Base-by-base conservation (phyloP, 1,139 yeast species). In the Pichia inconspicua region DNA sequence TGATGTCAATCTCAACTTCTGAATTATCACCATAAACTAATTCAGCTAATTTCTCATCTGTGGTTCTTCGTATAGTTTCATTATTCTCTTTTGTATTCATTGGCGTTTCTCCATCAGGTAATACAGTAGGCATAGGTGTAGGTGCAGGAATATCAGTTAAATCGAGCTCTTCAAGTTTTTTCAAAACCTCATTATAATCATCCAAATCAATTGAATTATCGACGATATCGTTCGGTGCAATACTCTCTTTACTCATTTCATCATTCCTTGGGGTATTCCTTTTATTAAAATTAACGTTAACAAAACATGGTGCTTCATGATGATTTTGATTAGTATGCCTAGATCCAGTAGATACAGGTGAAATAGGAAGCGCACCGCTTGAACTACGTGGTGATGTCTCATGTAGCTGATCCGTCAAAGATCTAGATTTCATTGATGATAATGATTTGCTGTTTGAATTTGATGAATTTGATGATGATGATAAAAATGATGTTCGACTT, bases 41-140 rank as follows among this genome's bases (percentile, higher is more conserved):
- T 8, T 34, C 37, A 15, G 22, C 37, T 17, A 34, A 34, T 17
- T 34, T 34, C 25, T 34, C 40, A 17, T 37, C 40, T 9, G 17
- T 22, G 2, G 27, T 22, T 22, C 17, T 14, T 15, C 27, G 11
- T 14, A 5, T 22, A 10, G 17, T 15, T 15, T 35, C 38, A 15
- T 10, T 35, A 15, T 15, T 9, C 19, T 10, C 17, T 9, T 25
- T 22, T 19, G 9, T 9, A 17, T 14, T 35, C 5, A 35, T 15
- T 12, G 8, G 9, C n/a, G 46, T 47, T 8, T 27, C 25, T 5
- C 51, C 56, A 40, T 41, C 43, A 2, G 56, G 54, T 27, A 48
- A 40, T 12, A 52, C 52, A 4, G 32, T 43, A 6, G 86, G 86
- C 50, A 77, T 64, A 2, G 82, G 79, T 27, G 71, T 62, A 53